phyloP scores from a whole-genome alignment of 1,284 basidiomycete species.

The Trichosporon sp. region DNA sequence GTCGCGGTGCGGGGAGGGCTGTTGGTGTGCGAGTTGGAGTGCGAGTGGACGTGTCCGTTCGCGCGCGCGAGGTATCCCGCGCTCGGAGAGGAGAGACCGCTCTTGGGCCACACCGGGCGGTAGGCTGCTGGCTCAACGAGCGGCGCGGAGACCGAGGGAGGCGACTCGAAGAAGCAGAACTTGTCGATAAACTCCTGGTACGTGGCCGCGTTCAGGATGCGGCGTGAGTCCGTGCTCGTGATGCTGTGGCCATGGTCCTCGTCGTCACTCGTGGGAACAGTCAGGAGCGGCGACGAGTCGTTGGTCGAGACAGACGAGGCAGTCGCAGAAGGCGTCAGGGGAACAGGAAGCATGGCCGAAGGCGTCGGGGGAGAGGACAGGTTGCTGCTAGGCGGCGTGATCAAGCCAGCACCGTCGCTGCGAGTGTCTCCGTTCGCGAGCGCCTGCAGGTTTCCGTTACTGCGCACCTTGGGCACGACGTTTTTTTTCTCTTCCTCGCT shows the following conservation, averaged over 20 bases:
- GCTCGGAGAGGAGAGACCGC: not conserved
- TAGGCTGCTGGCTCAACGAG: not conserved
- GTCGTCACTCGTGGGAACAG: constrained; percentile 24
- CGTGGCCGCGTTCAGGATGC: constrained; percentile 22
- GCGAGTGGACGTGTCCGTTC: no score
- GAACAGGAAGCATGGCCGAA: constrained; percentile 16
- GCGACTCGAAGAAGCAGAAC: constrained; percentile 49
- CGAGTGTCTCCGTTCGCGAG: constrained; percentile 21
- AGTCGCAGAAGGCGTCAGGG: constrained; percentile 27
- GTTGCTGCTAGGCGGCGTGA: constrained; percentile 43
- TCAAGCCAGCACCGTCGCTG: constrained; percentile 25
- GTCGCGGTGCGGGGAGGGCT: not conserved
- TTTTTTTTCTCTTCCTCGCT: constrained; percentile 11
- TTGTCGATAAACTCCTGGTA: constrained; percentile 46
- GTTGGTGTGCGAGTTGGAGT: no score
- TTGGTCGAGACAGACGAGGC: constrained; percentile 36
- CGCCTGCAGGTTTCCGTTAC: constrained; percentile 32
- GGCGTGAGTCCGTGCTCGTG: constrained; percentile 21
- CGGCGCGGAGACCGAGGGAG: constrained; percentile 11
- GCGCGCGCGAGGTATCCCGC: not conserved
- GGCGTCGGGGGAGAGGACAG: constrained; percentile 44
- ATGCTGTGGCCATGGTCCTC: constrained; percentile 21
- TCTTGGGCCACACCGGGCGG: not conserved
- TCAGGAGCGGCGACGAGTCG: constrained; percentile 38
- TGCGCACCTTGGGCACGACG: constrained; percentile 24